Evolutionary conservation across 2,329 filamentous ascomycete species (phyloP), one percentile per base, ranked within the genome.

Genomic region (Neophaeococcomyces aloes): DNA sequence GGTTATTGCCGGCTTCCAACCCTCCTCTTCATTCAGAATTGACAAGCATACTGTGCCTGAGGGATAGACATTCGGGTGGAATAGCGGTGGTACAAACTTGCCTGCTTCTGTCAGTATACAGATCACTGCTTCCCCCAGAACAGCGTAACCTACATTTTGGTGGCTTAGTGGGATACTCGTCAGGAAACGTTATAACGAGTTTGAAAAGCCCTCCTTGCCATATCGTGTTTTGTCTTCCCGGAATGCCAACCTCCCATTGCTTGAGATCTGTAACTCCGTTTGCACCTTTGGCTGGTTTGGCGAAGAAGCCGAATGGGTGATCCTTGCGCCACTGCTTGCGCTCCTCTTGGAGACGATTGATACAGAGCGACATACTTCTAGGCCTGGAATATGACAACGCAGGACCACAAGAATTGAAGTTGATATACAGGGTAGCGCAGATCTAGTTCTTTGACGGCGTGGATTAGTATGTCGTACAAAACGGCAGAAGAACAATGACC

Each of bases 191-290:
- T 57, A 98, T 83, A 46, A 83, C 86, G 47, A 98, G 70, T 70
- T 96, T 98, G 71, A 96, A 96, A 8, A 95, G 69, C 1, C 91
- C 91, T n/a, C 88, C 88, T 59, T 94, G 88, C 91, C 91, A 98
- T 17, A 96, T 80, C 0, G 93, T 98, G 70, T 93, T 91, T 48
- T 94, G 81, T 62, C 94, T 95, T 58, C 93, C 91, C 3, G 91
- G 91, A 33, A 98, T 84, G 33, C 88, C 88, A 59, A 91, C 96
- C 57, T 96, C 88, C 91, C 91, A 98, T 52, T 79, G 77, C 74
- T 95, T 94, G 51, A 98, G 72, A 60, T 98, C 91, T 41, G 96
- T 75, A 1, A 86, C 78, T 44, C 87, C 88, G 36, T 48, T 53
- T 14, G 80, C 65, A 50, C 79, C 88, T 55, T 89, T 83, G 50